Evolutionary conservation across 805 yeast genomes (phyloP), one percentile per base, ranked within the genome.

Genomic region (Metschnikowia amazonensis): DNA sequence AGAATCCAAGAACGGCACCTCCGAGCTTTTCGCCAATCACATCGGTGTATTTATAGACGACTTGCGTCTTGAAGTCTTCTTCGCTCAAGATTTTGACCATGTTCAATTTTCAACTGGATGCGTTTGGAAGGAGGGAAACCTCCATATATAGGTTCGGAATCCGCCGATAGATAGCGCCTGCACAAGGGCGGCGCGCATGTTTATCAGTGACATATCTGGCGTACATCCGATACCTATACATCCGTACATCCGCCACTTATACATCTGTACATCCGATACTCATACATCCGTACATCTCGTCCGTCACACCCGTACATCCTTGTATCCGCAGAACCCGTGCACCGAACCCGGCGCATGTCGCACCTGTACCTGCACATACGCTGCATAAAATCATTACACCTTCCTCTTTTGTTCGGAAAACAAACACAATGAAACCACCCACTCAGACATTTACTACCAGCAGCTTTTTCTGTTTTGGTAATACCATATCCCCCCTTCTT

Each of bases 1-100:
- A 83, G 57, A 76, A 80, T 13, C 76, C 65, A 18, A 86, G 59
- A 5, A 89, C 80, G 48, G 76, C 63, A 2, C 96, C 96, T 4
- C 96, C 97, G 4, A 92, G 68, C 58, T 85, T 84, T 51, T 81
- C 86, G 37, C 94, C 94, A 51, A 89, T 78, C 13, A 94, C 92
- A 60, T 94, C 96, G 33, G 84, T 79, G 59, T 77, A 79, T 53
- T 76, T 70, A 50, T 66, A 69, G 14, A 77, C 81, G 46, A 80
- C 61, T 43, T 70, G 62, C 17, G 63, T 53, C 55, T 76, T 71
- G 60, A 80, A 80, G 25, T 72, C 68, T 42, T 68, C 56, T 37
- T 53, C 58, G 6, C 58, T 38, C 36, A 59, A 49, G 18, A 48
- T 41, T 34, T 44, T 32, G 28, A 46, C 50, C 63, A 59, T 59